Evolutionary conservation across 257 asterid genomes (phyloP), one percentile per base, ranked within the genome.

Genomic region (Petrea volubilis): DNA sequence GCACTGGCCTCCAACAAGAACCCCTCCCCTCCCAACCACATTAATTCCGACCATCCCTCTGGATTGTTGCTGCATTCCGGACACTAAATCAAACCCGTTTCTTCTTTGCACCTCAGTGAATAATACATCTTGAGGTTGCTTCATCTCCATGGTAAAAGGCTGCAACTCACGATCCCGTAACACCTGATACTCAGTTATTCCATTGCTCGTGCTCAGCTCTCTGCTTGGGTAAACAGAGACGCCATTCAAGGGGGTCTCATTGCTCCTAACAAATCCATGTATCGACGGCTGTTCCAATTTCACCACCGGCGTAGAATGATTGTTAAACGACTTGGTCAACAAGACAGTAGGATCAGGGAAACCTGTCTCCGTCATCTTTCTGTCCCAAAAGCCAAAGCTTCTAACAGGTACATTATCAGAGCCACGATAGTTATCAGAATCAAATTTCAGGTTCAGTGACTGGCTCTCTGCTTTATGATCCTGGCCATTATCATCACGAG

Each of bases 101-200:
- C 87, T 84, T 73, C 94, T 93, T 67, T 86, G 93, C 94, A 88
- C 77, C 79, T 87, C 95, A 1, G 88, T 71, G 49, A 80, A 81
- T 9, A 78, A 38, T 2, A 55, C 64, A 1, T 78, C 94, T 64
- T 78, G 96, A 61, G 81, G 74, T 51, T 84, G 89, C 70, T 84
- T 85, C 88, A 82, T 74, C 62, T 82, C 93, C 15, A 86, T 64
- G 34, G 84, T 56, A 57, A 83, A 86, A 18, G 90, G 82, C 77
- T 77, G 88, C 76, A 77, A 64, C 55, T 85, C 96, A 43, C 79
- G 80, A 58, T 68, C 82, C 70, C 81, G 77, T 53, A 82, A 75
- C 41, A 75, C 74, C 69, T 81, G 88, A 77, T 71, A 77, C 63
- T 84, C 90, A 9, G 74, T 76, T 27, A 67, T 70, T 6, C 81